Conservation (phyloP, 2,329 filamentous ascomycete genomes). For the Calonectria naviculata region DNA sequence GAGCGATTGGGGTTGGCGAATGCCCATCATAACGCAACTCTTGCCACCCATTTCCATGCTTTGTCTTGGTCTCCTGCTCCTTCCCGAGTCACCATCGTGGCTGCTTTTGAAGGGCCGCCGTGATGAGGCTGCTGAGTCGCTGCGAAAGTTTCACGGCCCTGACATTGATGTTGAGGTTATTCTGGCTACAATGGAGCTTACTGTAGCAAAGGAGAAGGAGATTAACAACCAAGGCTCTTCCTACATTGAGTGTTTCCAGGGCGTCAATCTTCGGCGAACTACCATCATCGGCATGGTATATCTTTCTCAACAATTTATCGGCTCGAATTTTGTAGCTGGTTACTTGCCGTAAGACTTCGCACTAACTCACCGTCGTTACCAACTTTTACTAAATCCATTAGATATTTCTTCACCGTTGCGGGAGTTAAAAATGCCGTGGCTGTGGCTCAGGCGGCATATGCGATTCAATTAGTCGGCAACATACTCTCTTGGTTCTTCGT, state of each 20-base stretch:
- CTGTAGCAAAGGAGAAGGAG: conserved; percentile 30
- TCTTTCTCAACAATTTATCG: conserved; percentile 39
- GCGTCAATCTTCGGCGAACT: conserved; percentile 36
- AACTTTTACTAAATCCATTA: too few species aligned
- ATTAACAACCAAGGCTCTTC: conserved; percentile 24
- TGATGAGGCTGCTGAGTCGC: conserved; percentile 42
- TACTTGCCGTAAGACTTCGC: conserved; percentile 27
- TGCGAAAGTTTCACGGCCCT: conserved; percentile 35
- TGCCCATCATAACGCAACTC: conserved; percentile 57
- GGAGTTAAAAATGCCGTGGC: conserved; percentile 38
- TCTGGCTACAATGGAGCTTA: conserved; percentile 26
- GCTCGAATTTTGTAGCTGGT: conserved; percentile 39
- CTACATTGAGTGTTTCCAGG: conserved; percentile 40
- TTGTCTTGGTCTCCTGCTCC: conserved; percentile 46
- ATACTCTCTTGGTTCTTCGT: conserved; percentile 41
- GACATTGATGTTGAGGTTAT: conserved; percentile 27
- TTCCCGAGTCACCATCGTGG: conserved; percentile 59
- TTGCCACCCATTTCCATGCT: conserved; percentile 50
- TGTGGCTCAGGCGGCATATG: conserved; percentile 39
- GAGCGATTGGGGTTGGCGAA: conserved; percentile 50
- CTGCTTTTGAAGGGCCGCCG: conserved; percentile 49
- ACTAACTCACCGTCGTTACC: too few species aligned
- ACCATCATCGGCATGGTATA: conserved; percentile 43
- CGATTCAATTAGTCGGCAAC: conserved; percentile 42
- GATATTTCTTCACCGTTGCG: conserved; percentile 38